Evolutionary conservation across 2,329 filamentous ascomycete species (phyloP).

Genomic region (Arachnopeziza araneosa): DNA sequence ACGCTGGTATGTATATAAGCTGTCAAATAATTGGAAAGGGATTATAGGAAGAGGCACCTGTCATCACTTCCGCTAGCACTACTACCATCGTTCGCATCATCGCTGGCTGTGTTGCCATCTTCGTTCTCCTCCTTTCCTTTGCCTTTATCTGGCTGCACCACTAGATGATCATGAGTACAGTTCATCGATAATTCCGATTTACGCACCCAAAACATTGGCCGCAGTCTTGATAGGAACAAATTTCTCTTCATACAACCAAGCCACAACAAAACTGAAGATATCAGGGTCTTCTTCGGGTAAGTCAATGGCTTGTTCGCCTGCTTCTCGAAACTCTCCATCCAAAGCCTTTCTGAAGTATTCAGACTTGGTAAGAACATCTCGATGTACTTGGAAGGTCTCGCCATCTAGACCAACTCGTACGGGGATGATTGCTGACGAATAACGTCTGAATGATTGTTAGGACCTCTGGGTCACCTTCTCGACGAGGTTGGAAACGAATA

Average conservation of each 20-base stretch:
- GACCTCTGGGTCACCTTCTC: neutral
- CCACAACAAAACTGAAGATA: constrained; percentile 46
- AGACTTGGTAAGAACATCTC: constrained; percentile 39
- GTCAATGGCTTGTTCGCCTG: constrained; percentile 40
- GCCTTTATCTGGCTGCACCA: constrained; percentile 30
- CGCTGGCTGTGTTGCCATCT: constrained; percentile 21
- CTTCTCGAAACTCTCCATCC: constrained; percentile 42
- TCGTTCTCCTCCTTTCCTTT: constrained; percentile 39
- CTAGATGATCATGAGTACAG: constrained; percentile 2
- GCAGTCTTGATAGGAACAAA: constrained; percentile 42
- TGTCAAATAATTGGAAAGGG: neutral
- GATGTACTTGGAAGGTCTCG: constrained; percentile 45
- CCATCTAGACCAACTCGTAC: constrained; percentile 40
- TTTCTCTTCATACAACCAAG: constrained; percentile 44
- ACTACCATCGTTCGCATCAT: constrained; percentile 29
- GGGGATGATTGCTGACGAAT: constrained; percentile 41
- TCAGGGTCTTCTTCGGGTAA: constrained; percentile 46
- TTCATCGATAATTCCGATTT: neutral
- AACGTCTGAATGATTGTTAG: constrained; percentile 32
- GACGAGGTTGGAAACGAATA: neutral
- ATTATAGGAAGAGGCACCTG: constrained; percentile 21
- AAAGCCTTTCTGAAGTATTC: constrained; percentile 46
- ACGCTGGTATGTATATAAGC: constrained; percentile 14
- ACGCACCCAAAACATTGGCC: constrained; percentile 35
- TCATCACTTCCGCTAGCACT: constrained; percentile 32